phyloP scores from a whole-genome alignment of 495 filamentous ascomycete species.

The Lophium mytilinum region DNA sequence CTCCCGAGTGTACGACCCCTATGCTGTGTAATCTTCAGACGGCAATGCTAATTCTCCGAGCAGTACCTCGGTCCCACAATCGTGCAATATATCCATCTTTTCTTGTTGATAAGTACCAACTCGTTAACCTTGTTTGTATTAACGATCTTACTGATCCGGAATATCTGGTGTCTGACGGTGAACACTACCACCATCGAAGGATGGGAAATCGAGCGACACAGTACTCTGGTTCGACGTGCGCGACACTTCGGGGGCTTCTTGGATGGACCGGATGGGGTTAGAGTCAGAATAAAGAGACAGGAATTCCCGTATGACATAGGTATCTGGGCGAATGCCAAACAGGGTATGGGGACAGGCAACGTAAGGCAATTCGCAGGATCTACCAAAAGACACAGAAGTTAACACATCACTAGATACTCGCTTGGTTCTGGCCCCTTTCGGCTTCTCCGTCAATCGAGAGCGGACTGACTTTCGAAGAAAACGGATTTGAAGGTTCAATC shows the following conservation, averaged over 20 bases:
- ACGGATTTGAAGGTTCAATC: constrained; percentile 70
- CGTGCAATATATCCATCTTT: constrained; percentile 54
- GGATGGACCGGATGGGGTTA: constrained; percentile 51
- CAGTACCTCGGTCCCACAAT: constrained; percentile 71
- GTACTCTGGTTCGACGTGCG: constrained; percentile 58
- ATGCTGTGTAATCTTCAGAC: neutral
- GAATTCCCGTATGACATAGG: constrained; percentile 94
- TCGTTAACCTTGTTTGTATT: constrained; percentile 58
- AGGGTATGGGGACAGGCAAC: constrained; percentile 61
- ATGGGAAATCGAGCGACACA: constrained; percentile 88
- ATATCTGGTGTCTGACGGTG: constrained; percentile 47
- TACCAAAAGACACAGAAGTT: neutral
- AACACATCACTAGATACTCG: constrained; percentile 27
- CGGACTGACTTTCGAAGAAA: constrained; percentile 67
- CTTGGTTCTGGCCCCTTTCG: constrained; percentile 61
- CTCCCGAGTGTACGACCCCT: constrained; percentile 54
- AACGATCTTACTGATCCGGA: constrained; percentile 54
- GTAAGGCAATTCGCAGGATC: neutral
- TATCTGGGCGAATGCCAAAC: constrained; percentile 66
- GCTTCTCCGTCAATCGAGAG: constrained; percentile 44
- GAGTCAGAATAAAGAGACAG: constrained; percentile 51
- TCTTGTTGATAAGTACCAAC: constrained; percentile 54
- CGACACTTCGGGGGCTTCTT: constrained; percentile 50
- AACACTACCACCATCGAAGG: constrained; percentile 83
- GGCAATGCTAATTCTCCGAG: neutral